Evolutionary conservation across 441 rosid species (phyloP).

Genomic region (Capsella rubella): DNA sequence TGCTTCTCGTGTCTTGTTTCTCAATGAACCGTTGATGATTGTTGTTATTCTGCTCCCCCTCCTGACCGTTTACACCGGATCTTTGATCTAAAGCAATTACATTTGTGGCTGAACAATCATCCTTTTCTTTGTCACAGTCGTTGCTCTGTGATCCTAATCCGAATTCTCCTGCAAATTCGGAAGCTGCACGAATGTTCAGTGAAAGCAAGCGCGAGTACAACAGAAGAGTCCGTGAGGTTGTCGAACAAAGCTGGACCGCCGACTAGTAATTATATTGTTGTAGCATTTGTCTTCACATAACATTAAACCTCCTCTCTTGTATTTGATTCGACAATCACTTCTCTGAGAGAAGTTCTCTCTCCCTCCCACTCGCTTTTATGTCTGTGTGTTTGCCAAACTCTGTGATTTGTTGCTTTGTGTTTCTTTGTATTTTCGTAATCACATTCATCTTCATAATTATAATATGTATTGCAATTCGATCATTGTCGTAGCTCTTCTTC

Average conservation of each 20-base stretch:
- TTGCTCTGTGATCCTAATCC: slow-evolving; percentile 76
- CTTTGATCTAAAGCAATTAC: slow-evolving; percentile 1
- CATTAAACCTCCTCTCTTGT: slow-evolving; percentile 23
- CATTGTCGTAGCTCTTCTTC: not conserved
- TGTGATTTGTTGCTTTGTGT: slow-evolving; percentile 37
- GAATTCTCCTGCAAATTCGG: slow-evolving; percentile 76
- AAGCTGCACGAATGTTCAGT: slow-evolving; percentile 75
- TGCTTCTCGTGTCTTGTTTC: slow-evolving; percentile 15
- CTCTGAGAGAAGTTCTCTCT: too few relatives aligned
- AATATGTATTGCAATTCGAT: not conserved
- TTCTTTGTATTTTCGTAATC: slow-evolving; percentile 22
- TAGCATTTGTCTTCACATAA: slow-evolving; percentile 29
- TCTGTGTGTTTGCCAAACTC: slow-evolving; percentile 37
- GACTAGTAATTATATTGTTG: slow-evolving; percentile 47
- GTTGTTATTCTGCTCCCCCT: slow-evolving; percentile 23
- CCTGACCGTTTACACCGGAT: not conserved
- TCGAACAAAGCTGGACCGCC: slow-evolving; percentile 85
- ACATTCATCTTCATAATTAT: slow-evolving; percentile 12
- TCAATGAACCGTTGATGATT: not conserved
- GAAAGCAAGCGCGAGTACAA: slow-evolving; percentile 82
- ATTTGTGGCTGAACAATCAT: slow-evolving; percentile 4
- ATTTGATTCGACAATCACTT: slow-evolving; percentile 25
- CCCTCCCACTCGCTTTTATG: slow-evolving; percentile 9
- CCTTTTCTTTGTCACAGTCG: slow-evolving; percentile 47
- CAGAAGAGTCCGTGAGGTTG: slow-evolving; percentile 75